Percentiles rank a stretch among this genome's conserved stretches.
Evolutionary conservation across 192 early-diverging fungal species (phyloP).

Genomic region (Coemansia sp.): DNA sequence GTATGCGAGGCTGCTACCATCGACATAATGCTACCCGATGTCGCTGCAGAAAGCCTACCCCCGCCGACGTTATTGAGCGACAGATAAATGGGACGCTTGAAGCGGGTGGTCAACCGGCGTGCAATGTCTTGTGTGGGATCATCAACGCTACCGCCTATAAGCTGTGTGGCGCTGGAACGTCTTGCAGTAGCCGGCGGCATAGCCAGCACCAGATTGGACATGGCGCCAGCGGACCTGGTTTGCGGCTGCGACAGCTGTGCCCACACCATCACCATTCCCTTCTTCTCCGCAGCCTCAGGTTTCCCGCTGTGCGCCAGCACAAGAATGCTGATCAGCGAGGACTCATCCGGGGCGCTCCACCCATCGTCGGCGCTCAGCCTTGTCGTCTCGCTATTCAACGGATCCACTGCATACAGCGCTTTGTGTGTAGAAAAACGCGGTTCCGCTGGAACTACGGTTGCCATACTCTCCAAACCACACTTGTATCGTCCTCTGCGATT

Average conservation of each 20-base stretch:
- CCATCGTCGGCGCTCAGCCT: conserved; percentile 2
- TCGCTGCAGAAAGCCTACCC: conserved; percentile 6
- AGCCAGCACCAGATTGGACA: conserved; percentile 39
- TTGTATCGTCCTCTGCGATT: background rate
- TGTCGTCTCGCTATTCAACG: conserved; percentile 12
- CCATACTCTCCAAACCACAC: background rate
- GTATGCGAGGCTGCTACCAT: conserved; percentile 20
- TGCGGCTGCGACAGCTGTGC: conserved; percentile 31
- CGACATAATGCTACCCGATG: conserved; percentile 13
- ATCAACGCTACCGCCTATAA: conserved; percentile 27
- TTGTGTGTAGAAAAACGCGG: conserved; percentile 33
- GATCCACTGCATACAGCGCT: conserved; percentile 35
- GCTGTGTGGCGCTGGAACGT: conserved; percentile 32
- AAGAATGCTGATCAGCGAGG: conserved; percentile 33
- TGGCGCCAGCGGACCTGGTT: conserved; percentile 1
- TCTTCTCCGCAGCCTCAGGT: background rate
- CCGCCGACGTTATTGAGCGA: conserved; percentile 26
- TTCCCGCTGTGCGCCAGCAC: conserved; percentile 25
- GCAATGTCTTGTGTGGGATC: conserved; percentile 41
- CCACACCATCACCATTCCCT: conserved; percentile 52
- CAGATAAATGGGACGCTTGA: conserved; percentile 42
- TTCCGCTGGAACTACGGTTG: conserved; percentile 24
- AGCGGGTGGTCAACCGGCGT: conserved; percentile 31
- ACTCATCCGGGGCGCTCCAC: conserved; percentile 15
- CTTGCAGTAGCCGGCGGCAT: conserved; percentile 30